These are phyloP conservation scores for Phytophthora fragariae DNA, from an alignment of 352 stramenopile genomes.

Conservation along the genomic window DNA sequence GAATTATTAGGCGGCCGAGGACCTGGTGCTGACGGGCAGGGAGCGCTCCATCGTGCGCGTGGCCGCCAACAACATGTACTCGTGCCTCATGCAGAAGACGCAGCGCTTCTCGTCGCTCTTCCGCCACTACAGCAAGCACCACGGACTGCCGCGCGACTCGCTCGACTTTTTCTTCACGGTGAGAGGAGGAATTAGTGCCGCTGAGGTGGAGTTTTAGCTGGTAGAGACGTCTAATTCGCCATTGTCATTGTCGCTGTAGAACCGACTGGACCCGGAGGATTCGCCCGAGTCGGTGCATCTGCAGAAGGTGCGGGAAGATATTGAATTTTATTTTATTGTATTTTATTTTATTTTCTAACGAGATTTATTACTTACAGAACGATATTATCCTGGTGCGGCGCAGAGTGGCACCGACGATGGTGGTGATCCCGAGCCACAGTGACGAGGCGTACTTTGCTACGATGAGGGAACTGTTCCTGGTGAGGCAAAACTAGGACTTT, in stretches of 20 bases:
- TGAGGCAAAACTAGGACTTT: slow-evolving; percentile 18
- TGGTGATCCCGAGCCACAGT: slow-evolving; percentile 58
- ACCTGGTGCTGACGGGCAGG: slow-evolving; percentile 79
- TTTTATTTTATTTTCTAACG: not conserved
- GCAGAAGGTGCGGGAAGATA: slow-evolving; percentile 59
- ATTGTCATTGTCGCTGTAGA: slow-evolving; percentile 36
- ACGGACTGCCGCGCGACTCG: slow-evolving; percentile 96
- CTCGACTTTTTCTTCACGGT: slow-evolving; percentile 98
- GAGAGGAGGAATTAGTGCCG: no score
- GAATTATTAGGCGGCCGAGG: slow-evolving; percentile 65
- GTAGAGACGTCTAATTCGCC: no score
- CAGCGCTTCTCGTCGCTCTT: slow-evolving; percentile 98
- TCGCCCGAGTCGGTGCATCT: slow-evolving; percentile 87
- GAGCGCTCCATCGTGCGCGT: slow-evolving; percentile 88
- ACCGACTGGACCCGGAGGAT: slow-evolving; percentile 80
- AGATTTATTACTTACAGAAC: slow-evolving; percentile 51
- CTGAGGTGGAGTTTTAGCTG: no score
- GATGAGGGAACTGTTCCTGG: slow-evolving; percentile 79
- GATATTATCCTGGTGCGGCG: slow-evolving; percentile 87
- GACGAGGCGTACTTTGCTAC: slow-evolving; percentile 81
- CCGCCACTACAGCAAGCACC: slow-evolving; percentile 99
- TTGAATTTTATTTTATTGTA: not conserved
- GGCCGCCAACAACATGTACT: slow-evolving; percentile 90
- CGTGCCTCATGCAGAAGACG: slow-evolving; percentile 98
- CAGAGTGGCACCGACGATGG: slow-evolving; percentile 45